Base-by-base conservation (phyloP, 2,329 filamentous ascomycete species). In the Phoma herbarum region DNA sequence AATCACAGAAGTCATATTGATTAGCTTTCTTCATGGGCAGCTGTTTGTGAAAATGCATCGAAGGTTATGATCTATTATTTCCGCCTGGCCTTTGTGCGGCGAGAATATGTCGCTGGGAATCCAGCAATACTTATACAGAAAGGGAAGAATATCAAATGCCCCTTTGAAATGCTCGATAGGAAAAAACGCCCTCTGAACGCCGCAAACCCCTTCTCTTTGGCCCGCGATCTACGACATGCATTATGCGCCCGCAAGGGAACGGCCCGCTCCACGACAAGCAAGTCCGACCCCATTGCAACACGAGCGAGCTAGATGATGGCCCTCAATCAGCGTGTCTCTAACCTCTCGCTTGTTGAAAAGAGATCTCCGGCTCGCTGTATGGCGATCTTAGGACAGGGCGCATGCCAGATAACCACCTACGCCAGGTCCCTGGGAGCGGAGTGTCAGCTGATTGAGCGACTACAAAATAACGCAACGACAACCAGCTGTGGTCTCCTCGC, bases 391-490 rank as follows among this genome's bases (percentile, higher is more conserved):
- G 31, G 31, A 35, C n/a, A 35, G 31, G 31, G 31, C 31, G 31
- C n/a, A 14, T 18, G 31, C 16, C 3, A 18, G 6, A 35, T n/a
- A 18, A 35, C 31, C 31, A 35, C 31, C 31, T 35, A n/a, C 8
- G 16, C 31, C 31, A 35, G 31, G 31, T 14, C 12, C n/a, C 31
- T 35, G 31, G 29, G 23, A 28, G 28, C 2, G 42, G 41, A 37
- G 18, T 26, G 45, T 56, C 28, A 46, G 62, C 52, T 29, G 26
- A 18, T 8, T 48, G 31, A 18, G 22, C 35, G 18, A 33, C 78
- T 79, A 89, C 75, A 88, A 78, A 60, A 90, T 86, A 52, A 88
- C 81, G 73, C 88, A 90, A 62, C 87, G 83, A 73, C 88, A 90
- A 18, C 86, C 83, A 35, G 86, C 83, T 50, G 73, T 73, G 52